These are phyloP conservation scores for Fusarium haematococcum DNA, from an alignment of 2,329 filamentous ascomycete genomes.

Conservation along the genomic window DNA sequence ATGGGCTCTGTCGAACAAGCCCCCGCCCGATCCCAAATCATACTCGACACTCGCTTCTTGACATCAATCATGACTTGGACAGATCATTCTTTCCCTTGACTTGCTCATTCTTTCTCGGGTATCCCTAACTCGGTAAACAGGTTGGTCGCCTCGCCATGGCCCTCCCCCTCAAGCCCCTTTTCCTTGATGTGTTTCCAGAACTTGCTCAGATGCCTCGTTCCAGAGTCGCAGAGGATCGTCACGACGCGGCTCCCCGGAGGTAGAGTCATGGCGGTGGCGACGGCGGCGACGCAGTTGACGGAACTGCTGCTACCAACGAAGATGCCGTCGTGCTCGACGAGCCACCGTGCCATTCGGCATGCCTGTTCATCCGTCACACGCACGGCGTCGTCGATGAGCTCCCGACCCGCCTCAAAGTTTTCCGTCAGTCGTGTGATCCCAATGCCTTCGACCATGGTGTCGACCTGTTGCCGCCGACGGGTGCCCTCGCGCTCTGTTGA, in stretches of 20 bases:
- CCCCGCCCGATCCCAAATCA: not conserved
- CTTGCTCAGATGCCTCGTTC: conserved; percentile 84
- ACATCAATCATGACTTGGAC: not conserved
- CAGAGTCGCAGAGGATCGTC: conserved; percentile 88
- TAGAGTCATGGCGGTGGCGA: conserved; percentile 73
- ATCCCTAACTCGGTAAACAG: conserved; percentile 65
- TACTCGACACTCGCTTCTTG: not conserved
- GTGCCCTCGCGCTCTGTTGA: conserved; percentile 91
- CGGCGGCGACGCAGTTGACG: conserved; percentile 92
- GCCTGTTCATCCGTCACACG: conserved; percentile 91
- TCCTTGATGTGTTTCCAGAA: conserved; percentile 83
- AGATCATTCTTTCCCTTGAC: not conserved
- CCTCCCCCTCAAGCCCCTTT: conserved; percentile 67
- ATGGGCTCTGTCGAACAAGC: not conserved
- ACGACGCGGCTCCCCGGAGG: conserved; percentile 74
- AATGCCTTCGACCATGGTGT: conserved; percentile 95
- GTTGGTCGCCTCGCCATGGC: conserved; percentile 57
- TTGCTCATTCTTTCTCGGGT: conserved; percentile 26
- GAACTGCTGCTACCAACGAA: conserved; percentile 95
- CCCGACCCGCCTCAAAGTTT: conserved; percentile 89
- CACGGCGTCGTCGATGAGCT: conserved; percentile 90
- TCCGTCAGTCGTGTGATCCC: conserved; percentile 94
- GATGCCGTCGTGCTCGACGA: conserved; percentile 94
- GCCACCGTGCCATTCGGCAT: conserved; percentile 92
- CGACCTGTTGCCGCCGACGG: conserved; percentile 87